Base-by-base conservation (phyloP, 2,329 filamentous ascomycete genomes). In the Coniochaeta pulveracea region DNA sequence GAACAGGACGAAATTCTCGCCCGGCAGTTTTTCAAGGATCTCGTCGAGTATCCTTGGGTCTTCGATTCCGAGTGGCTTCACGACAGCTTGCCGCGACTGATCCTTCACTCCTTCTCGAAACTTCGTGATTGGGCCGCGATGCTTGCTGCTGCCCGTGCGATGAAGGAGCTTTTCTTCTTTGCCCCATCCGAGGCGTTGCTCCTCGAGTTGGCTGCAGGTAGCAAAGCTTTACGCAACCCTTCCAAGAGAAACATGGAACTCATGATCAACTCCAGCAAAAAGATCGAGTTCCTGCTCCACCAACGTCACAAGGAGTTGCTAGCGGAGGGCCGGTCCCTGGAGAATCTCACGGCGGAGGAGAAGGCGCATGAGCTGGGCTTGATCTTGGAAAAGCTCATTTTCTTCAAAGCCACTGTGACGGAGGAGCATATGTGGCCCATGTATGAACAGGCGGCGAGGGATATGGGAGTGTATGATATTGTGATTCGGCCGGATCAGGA, bases 91-190 rank as follows among this genome's bases (percentile, higher is more conserved):
- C 48, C 47, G 7, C 47, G 51, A 14, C 44, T 51, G 5, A 42
- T 56, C 26, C 40, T 57, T 19, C 54, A 56, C 44, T 45, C 60
- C 1, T 51, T 69, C 34, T 52, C 59, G 33, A 55, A 64, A 38
- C 54, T 64, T 22, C 63, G 61, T 46, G 56, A 53, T 37, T 60
- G 61, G 40, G 57, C 63, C 2, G 65, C 66, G 40, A 57, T 66
- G 40, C 52, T 67, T 37, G 60, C 66, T 48, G 53, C 59, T 1
- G 51, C 59, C 36, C 44, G 42, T 17, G 43, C 46, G 5, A 47
- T 57, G 41, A 41, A 35, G 25, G 39, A 46, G 26, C 39, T 56
- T 17, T 41, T 55, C 31, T 40, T 30, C 22, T 55, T 51, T 42
- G 33, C 38, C 25, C 43, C 55, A 19, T 39, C 47, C 8, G 47